phyloP scores from a whole-genome alignment of 208 protist genomes.

The Acanthamoeba sp. region DNA sequence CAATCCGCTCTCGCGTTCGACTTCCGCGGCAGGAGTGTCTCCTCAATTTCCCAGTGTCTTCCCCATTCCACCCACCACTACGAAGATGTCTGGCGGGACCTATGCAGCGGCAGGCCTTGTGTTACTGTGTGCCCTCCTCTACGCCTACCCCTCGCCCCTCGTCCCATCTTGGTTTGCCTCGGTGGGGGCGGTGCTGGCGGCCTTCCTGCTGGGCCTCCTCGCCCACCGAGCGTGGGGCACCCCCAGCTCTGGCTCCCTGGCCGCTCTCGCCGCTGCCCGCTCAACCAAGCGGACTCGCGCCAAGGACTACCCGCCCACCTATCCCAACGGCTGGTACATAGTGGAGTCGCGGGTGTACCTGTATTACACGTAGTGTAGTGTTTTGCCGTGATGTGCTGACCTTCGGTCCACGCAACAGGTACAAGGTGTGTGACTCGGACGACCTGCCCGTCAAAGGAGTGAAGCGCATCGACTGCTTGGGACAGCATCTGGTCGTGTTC shows the following conservation, averaged over 20 bases:
- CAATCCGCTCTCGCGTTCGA: too few species aligned
- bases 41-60: too few species aligned
- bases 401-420: neutral
- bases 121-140: neutral
- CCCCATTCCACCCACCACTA: too few species aligned
- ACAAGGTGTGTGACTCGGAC: slow-evolving; percentile 74
- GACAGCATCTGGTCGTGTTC: slow-evolving; percentile 74
- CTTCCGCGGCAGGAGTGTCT: too few species aligned
- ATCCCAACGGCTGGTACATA: slow-evolving; percentile 76
- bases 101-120: too few species aligned
- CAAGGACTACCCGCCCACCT: slow-evolving; percentile 52
- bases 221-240: neutral
- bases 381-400: neutral
- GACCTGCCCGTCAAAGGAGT: slow-evolving; percentile 10
- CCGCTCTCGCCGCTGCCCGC: neutral
- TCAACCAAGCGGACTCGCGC: neutral
- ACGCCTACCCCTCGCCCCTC: neutral
- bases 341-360: neutral
- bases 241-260: neutral
- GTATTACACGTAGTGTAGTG: neutral
- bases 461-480: slow-evolving; percentile 5
- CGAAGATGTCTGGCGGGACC: too few species aligned
- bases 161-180: neutral
- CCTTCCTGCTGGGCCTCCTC: neutral
- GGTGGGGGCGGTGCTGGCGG: neutral